Base-by-base conservation (phyloP, 306 rosid genomes). In the Rosa persica region DNA sequence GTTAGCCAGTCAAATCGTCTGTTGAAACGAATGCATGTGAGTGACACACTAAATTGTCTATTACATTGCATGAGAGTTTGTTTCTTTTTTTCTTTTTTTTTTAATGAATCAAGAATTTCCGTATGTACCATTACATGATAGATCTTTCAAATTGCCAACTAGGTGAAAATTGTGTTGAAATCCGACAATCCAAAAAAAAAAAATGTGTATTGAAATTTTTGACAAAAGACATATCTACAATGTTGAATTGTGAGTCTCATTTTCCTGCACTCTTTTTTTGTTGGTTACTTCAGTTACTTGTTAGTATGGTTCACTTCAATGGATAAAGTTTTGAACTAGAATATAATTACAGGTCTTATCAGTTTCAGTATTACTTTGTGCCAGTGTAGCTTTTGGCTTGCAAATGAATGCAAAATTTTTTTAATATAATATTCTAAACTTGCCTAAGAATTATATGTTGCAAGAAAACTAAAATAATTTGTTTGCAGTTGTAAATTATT, bases 11-110 rank as follows among this genome's bases (percentile, higher is more conserved):
- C 89, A 65, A 88, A 76, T 77, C 83, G 81, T 77, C 85, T 76
- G 39, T 72, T 72, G 79, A 92, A 85, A 85, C 88, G 90, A 87
- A 84, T 77, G 85, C 88, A 78, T 51, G 98, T 94, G 68, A 90
- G 96, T 86, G 13, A 2, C 62, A 43, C 43, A 46, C 64, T 57
- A 58, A 17, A 40, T 22, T 74, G 9, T 60, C 77, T 73, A 55
- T 46, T 5, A 36, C n/a, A 6, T 54, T 10, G 30, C 48, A 12
- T 54, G 44, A 8, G 2, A 38, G 4, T 17, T 54, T 13, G 40
- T 72, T 34, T 34, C 47, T 34, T 51, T 3, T 54, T 20, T 19
- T n/a, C n/a, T n/a, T n/a, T n/a, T 3, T 47, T 4, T 52, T 13
- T 47, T 47, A 47, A 47, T 70, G 57, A 17, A 20, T 67, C 44